Base-by-base conservation (phyloP, 306 rosid genomes). In the Fragaria nilgerrensis region DNA sequence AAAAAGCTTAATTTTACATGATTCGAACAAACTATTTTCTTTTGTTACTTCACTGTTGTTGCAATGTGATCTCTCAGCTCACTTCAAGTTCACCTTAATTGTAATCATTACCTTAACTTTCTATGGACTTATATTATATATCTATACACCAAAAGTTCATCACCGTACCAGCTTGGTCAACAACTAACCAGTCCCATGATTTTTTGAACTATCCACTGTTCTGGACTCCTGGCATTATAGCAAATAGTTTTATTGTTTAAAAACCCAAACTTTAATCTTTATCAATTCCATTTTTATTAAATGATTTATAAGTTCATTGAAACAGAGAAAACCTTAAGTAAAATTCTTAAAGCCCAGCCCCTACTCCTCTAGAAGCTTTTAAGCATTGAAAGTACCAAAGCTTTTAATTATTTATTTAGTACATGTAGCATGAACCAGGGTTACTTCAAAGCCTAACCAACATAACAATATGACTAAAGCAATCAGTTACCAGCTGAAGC, bases 401-500 rank as follows among this genome's bases (percentile, higher is more conserved):
- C 11, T 37, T 37, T 37, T 37, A 37, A 37, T 37, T 32, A 37
- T 37, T 43, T 4, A 58, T 58, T 22, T 9, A 58, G 39, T 11
- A 14, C 3, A 62, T 14, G 29, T 29, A 61, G 41, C 39, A 27
- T 16, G 1, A 39, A 62, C 36, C 14, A n/a, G 3, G 2, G 58
- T 50, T 81, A 23, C 23, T 49, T 70, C 43, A 39, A 20, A 37
- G 22, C 39, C 47, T 32, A 25, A 23, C 23, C 32, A 56, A 56
- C n/a, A 52, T 20, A 37, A 3, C 0, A 41, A 15, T 43, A 73
- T 73, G 49, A 39, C 27, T 39, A 73, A 65, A 73, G 50, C 39
- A 83, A 65, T 53, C 37, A 22, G 59, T 70, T 76, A 92, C 98
- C 97, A 64, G 97, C 97, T 76, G 78, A 81, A 79, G 97, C 95